Percentiles rank a stretch among this genome's conserved stretches.
Conservation (phyloP, 371 early-diverging fungal genomes). For the Lichtheimia hyalospora region DNA sequence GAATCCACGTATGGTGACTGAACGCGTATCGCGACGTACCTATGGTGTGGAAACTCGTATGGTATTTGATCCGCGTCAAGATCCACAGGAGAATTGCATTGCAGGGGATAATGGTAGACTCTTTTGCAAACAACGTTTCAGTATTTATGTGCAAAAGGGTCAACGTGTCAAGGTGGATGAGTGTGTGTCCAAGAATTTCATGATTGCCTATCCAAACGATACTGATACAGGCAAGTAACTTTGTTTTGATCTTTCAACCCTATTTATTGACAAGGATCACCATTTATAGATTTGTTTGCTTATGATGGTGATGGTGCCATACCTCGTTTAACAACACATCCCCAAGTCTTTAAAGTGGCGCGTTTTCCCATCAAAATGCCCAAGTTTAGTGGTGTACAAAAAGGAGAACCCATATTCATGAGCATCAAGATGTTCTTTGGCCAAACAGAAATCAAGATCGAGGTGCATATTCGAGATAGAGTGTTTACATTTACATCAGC, state of each 20-base stretch:
- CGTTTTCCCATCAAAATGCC: constrained; percentile 56
- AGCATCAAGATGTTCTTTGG: constrained; percentile 59
- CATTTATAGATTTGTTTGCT: constrained; percentile 40
- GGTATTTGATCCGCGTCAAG: constrained; percentile 57
- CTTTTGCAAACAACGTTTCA: constrained; percentile 60
- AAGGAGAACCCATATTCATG: constrained; percentile 47
- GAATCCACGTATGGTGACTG: constrained; percentile 55
- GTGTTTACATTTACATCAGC: constrained; percentile 51
- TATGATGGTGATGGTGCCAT: constrained; percentile 46
- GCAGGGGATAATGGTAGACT: constrained; percentile 46
- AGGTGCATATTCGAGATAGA: constrained; percentile 47
- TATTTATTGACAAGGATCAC: neutral
- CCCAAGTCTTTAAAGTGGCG: constrained; percentile 46
- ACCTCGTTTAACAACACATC: constrained; percentile 49
- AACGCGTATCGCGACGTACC: constrained; percentile 62
- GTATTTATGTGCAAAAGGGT: constrained; percentile 61
- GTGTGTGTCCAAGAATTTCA: constrained; percentile 63
- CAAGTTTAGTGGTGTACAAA: constrained; percentile 42
- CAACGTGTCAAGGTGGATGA: constrained; percentile 60
- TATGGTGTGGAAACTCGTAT: constrained; percentile 65
- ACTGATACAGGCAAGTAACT: constrained; percentile 47
- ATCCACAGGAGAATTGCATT: constrained; percentile 61
- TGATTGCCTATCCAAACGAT: constrained; percentile 57
- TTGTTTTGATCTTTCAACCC: neutral
- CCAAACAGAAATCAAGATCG: constrained; percentile 53